Conservation (phyloP, 2,329 filamentous ascomycete species). For the Corinectria fuckeliana region DNA sequence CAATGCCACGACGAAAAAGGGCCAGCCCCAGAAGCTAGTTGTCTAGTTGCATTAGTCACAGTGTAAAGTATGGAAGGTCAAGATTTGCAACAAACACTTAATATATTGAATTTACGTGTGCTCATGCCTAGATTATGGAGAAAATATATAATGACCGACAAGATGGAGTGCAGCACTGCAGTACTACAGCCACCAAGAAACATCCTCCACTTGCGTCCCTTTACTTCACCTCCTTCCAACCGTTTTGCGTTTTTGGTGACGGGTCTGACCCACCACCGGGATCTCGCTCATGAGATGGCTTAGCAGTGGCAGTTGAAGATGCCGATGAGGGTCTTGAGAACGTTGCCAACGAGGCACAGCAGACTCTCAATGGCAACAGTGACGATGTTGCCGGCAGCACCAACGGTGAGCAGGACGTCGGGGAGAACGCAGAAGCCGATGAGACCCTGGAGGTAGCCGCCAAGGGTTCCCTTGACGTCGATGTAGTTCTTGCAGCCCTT, state of each 20-base stretch:
- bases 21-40: background rate
- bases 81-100: background rate
- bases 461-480: conserved; percentile 40
- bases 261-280: background rate
- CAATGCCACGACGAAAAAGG: background rate
- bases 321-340: conserved; percentile 39
- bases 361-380: conserved; percentile 39
- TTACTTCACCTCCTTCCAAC: background rate
- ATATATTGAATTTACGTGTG: background rate
- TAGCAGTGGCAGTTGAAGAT: conserved; percentile 45
- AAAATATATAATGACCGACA: conserved; percentile 3
- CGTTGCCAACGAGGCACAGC: conserved; percentile 43
- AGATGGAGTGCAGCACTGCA: too few species aligned
- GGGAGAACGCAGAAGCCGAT: conserved; percentile 43
- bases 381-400: conserved; percentile 35
- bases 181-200: background rate
- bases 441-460: conserved; percentile 39
- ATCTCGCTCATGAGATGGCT: background rate
- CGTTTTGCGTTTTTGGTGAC: background rate
- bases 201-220: background rate
- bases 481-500: conserved; percentile 49
- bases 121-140: conserved; percentile 9
- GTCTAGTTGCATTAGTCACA: background rate
- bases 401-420: conserved; percentile 39
- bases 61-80: background rate